phyloP scores from a whole-genome alignment of 1,284 basidiomycete species.

The Sphagnurus paluster region DNA sequence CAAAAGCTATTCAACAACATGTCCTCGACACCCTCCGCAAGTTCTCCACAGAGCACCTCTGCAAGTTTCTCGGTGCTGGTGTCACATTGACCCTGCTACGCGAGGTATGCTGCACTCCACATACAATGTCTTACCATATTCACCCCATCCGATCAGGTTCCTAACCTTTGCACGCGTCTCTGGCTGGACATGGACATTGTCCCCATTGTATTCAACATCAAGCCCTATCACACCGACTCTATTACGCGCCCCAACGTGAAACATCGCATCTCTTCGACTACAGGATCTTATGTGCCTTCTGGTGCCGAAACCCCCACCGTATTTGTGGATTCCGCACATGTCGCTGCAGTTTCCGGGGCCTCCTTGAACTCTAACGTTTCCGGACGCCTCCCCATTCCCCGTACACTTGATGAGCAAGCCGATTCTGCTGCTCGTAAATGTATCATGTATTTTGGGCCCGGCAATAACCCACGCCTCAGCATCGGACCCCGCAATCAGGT shows the following conservation, averaged over 20 bases:
- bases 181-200: slow-evolving; percentile 79
- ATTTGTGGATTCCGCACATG: slow-evolving; percentile 52
- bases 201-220: slow-evolving; percentile 82
- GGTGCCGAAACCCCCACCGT: slow-evolving; percentile 73
- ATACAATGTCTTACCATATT: slow-evolving; percentile 9
- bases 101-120: slow-evolving; percentile 31
- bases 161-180: slow-evolving; percentile 74
- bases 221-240: slow-evolving; percentile 76
- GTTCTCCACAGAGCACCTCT: slow-evolving; percentile 72
- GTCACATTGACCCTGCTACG: slow-evolving; percentile 43
- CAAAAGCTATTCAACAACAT: slow-evolving; percentile 58
- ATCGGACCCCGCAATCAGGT: slow-evolving; percentile 82
- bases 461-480: slow-evolving; percentile 75
- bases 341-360: slow-evolving; percentile 32
- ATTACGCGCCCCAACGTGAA: slow-evolving; percentile 72
- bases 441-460: slow-evolving; percentile 78
- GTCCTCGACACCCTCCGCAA: slow-evolving; percentile 61
- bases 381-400: slow-evolving; percentile 66
- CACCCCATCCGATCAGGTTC: slow-evolving; percentile 42
- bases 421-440: slow-evolving; percentile 82
- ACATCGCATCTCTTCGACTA: slow-evolving; percentile 75
- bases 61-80: slow-evolving; percentile 75
- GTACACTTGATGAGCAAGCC: slow-evolving; percentile 79
- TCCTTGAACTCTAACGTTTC: slow-evolving; percentile 46
- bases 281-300: slow-evolving; percentile 71